Evolutionary conservation across 306 rosid species (phyloP).

Genomic region (Castanea crenata): DNA sequence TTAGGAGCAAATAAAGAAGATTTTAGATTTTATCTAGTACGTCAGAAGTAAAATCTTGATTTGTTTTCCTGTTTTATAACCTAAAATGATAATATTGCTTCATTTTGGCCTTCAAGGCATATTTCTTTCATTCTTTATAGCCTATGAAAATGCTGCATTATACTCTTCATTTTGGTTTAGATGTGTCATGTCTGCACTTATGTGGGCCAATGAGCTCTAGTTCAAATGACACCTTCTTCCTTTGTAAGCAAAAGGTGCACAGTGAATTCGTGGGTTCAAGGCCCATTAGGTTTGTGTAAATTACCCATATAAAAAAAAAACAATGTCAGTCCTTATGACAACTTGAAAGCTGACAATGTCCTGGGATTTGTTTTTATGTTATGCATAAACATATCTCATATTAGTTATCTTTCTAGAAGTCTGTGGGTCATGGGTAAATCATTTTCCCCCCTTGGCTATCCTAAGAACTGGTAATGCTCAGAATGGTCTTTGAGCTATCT

Average conservation of each 20-base stretch:
- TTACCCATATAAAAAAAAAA: too few relatives aligned
- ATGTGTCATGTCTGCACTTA: neutral
- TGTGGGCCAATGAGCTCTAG: neutral
- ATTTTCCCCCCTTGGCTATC: neutral
- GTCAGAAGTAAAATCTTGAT: neutral
- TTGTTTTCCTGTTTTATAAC: neutral
- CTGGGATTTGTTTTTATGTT: neutral
- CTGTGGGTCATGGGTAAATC: neutral
- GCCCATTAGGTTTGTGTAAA: too few relatives aligned
- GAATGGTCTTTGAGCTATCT: neutral
- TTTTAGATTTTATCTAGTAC: neutral
- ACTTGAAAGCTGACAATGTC: neutral
- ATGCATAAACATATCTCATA: neutral
- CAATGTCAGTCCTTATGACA: neutral
- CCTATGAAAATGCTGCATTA: neutral
- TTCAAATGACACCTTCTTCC: too few relatives aligned
- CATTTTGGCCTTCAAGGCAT: neutral
- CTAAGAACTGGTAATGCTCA: neutral
- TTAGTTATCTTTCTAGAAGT: neutral
- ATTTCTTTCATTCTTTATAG: neutral
- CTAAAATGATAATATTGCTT: neutral
- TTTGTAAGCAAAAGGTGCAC: too few relatives aligned
- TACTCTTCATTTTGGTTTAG: neutral
- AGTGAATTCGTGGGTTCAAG: too few relatives aligned
- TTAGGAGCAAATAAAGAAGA: neutral